Evolutionary conservation across 352 stramenopile species (phyloP), one percentile per base, ranked within the genome.

Genomic region (Phytophthora pinifolia): DNA sequence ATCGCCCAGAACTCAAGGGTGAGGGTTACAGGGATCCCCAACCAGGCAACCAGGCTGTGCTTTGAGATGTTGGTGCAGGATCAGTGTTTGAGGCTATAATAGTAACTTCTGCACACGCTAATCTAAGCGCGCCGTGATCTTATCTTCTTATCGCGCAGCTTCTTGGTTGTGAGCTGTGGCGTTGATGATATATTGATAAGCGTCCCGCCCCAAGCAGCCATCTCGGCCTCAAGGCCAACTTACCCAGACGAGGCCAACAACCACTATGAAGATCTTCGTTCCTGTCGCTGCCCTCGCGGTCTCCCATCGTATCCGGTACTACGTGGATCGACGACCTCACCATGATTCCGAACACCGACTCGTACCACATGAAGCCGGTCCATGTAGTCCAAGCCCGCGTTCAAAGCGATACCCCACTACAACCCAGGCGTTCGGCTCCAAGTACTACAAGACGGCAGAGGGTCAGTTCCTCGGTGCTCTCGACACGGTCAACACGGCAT

Each of bases 401-500:
- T 30, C 70, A 86, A 46, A 64, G 61, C 32, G 71, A 81, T n/a
- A 58, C 61, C 10, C 76, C 76, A 2, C 8, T 60, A 32, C 33
- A 0, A 31, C 49, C 10, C 45, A 39, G 0, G 44, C 46, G 9
- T 79, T 67, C 29, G 52, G 56, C 3, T 76, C 64, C 5, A 71
- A 46, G 12, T 74, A 62, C 35, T 61, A 54, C 44, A 46, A 49
- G 17, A 70, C 53, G n/a, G 74, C 75, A 15, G 54, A 54, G 1
- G 53, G 73, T 31, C 47, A 62, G 20, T 22, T 81, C 55, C 61
- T 54, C 8, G 73, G 55, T 5, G 65, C 67, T 9, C 59, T 92
- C 2, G 84, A 94, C 53, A 83, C 77, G 6, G 76, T 90, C 45
- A 94, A 94, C 62, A 87, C 67, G 3, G 84, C 84, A 15, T 81